These are phyloP conservation scores for Plenodomus biglobosus DNA, from an alignment of 2,329 filamentous ascomycete species.

Conservation along the genomic window DNA sequence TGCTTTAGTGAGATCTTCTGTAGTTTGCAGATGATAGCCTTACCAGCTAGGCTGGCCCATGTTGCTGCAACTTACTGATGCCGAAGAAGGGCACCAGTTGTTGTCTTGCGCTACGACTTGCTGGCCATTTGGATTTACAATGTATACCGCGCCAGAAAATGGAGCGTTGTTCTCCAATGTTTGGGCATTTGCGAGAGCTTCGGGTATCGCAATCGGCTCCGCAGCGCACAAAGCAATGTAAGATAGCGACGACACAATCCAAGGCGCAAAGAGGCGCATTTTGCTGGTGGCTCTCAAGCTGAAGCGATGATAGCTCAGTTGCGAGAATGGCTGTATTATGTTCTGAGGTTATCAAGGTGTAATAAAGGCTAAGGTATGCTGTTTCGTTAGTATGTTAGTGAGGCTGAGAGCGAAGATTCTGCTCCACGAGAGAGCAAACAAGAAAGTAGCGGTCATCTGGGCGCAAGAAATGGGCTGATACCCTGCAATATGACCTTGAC, in stretches of 20 bases:
- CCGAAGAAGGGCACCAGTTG: conserved; percentile 39
- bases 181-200: conserved; percentile 26
- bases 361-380: not conserved
- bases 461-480: conserved; percentile 14
- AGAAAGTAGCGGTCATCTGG: conserved; percentile 13
- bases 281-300: conserved; percentile 2
- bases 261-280: conserved; percentile 21
- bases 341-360: conserved; percentile 1
- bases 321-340: not conserved
- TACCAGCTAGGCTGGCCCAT: conserved; percentile 50
- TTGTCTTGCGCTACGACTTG: conserved; percentile 38
- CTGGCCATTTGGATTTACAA: conserved; percentile 38
- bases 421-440: conserved; percentile 6
- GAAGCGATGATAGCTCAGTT: not conserved
- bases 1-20: not conserved
- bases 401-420: conserved; percentile 3
- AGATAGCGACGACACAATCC: conserved; percentile 12
- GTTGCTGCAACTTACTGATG: conserved; percentile 46
- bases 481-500: conserved; percentile 31
- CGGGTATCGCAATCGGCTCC: conserved; percentile 28
- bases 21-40: conserved; percentile 6
- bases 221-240: conserved; percentile 16
- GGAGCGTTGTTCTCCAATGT: conserved; percentile 42
- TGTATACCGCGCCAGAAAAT: conserved; percentile 45
- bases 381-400: conserved; percentile 15